Conservation (phyloP, 345 rosid species). For the Salix koriyanagi region DNA sequence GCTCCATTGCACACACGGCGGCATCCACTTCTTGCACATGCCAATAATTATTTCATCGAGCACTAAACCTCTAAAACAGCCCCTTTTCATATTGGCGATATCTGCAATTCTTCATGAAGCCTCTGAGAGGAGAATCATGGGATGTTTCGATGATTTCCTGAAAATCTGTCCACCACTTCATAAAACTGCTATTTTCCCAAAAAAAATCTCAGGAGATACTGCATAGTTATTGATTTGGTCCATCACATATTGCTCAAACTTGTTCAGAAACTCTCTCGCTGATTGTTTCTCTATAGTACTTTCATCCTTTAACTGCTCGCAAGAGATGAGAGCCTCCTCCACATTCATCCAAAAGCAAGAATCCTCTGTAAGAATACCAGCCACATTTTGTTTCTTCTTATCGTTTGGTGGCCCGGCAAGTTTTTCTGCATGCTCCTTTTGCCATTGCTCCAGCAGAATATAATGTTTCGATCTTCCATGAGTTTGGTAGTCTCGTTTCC, state of each 20-base stretch:
- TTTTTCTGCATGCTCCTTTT: conserved; percentile 1
- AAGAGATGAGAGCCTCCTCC: conserved; percentile 49
- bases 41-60: not conserved
- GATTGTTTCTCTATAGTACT: conserved; percentile 4
- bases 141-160: conserved; percentile 19
- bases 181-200: conserved; percentile 51
- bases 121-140: conserved; percentile 21
- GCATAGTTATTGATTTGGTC: conserved; percentile 30
- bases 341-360: conserved; percentile 85
- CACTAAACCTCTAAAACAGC: not conserved
- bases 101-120: conserved; percentile 34
- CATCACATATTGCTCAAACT: conserved; percentile 45
- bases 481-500: conserved; percentile 24
- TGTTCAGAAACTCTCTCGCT: conserved; percentile 1
- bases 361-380: conserved; percentile 38
- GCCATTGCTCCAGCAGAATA: conserved; percentile 50
- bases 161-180: conserved; percentile 64
- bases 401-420: not conserved
- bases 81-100: conserved; percentile 31
- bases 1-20: too few relatives aligned
- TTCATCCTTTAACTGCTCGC: conserved; percentile 13
- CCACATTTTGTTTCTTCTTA: conserved; percentile 20
- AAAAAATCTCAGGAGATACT: conserved; percentile 70
- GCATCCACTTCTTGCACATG: too few relatives aligned
- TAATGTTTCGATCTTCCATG: conserved; percentile 48